Conservation (phyloP, 2,329 filamentous ascomycete species). For the Didymella sp. region DNA sequence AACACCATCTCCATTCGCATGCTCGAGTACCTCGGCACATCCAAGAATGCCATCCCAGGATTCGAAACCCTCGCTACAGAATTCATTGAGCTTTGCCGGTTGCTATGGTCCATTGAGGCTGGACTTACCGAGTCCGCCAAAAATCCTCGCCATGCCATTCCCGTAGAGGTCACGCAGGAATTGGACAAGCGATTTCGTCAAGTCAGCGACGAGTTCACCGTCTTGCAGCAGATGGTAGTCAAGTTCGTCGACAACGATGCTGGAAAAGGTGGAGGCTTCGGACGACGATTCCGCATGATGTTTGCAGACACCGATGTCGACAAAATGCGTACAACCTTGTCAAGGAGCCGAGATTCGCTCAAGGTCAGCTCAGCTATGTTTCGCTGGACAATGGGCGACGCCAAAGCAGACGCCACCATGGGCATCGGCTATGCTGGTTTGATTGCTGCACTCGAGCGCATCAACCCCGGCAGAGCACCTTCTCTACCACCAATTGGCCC, state of each 20-base stretch:
- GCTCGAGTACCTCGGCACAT: slow-evolving; percentile 46
- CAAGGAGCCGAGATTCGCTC: slow-evolving; percentile 66
- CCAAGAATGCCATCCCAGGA: slow-evolving; percentile 47
- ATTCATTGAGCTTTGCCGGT: slow-evolving; percentile 71
- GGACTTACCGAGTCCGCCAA: slow-evolving; percentile 61
- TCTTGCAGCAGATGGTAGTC: slow-evolving; percentile 68
- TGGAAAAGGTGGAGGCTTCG: slow-evolving; percentile 65
- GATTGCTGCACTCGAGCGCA: slow-evolving; percentile 67
- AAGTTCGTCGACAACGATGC: slow-evolving; percentile 66
- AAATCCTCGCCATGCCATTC: slow-evolving; percentile 59
- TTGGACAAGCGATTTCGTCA: slow-evolving; percentile 69
- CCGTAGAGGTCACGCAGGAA: slow-evolving; percentile 67
- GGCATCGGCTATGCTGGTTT: slow-evolving; percentile 73
- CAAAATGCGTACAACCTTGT: slow-evolving; percentile 64
- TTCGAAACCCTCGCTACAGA: slow-evolving; percentile 66
- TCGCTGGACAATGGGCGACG: slow-evolving; percentile 67
- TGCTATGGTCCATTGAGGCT: slow-evolving; percentile 72
- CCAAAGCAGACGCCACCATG: slow-evolving; percentile 65
- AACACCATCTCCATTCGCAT: slow-evolving; percentile 60
- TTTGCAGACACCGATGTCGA: slow-evolving; percentile 64
- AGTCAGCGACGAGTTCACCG: slow-evolving; percentile 67
- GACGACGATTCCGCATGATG: slow-evolving; percentile 66
- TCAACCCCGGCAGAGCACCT: slow-evolving; percentile 46
- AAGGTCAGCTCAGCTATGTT: slow-evolving; percentile 70
- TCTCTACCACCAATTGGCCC: slow-evolving; percentile 38